Percentiles rank a stretch among this genome's conserved stretches.
phyloP scores from a whole-genome alignment of 75 land plant genomes.

The Pinus taeda region DNA sequence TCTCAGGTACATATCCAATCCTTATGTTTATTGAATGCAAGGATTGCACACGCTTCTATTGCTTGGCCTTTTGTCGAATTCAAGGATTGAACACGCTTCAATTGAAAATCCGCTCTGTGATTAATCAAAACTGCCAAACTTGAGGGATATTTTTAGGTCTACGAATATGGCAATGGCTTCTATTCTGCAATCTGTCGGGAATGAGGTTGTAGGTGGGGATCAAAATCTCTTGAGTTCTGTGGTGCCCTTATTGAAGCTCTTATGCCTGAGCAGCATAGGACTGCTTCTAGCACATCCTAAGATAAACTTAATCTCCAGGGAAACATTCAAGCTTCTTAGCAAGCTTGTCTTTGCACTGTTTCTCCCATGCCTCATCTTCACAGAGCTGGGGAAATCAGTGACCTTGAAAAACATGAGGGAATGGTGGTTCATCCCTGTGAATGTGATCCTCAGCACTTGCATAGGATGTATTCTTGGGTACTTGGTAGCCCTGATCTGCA shows the following conservation, averaged over 20 bases:
- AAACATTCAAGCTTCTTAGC: conserved; percentile 57
- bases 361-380: conserved; percentile 85
- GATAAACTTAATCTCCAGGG: conserved; percentile 38
- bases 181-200: too few species aligned
- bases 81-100: too few species aligned
- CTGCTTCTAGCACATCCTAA: conserved; percentile 49
- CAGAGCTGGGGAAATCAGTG: conserved; percentile 65
- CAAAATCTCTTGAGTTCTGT: conserved; percentile 27
- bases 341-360: conserved; percentile 87
- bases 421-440: conserved; percentile 94
- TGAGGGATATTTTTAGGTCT: too few species aligned
- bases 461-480: conserved; percentile 67
- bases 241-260: conserved; percentile 52
- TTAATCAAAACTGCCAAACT: too few species aligned
- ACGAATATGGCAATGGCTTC: too few species aligned
- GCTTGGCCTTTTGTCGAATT: too few species aligned
- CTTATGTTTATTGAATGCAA: too few species aligned
- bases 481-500: conserved; percentile 64
- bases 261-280: conserved; percentile 48
- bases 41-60: too few species aligned
- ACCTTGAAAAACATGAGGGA: conserved; percentile 27
- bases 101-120: too few species aligned
- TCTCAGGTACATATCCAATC: too few species aligned
- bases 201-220: too few species aligned
- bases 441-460: conserved; percentile 60